phyloP scores from a whole-genome alignment of 768 basidiomycete species.

The Suillus subaureus region DNA sequence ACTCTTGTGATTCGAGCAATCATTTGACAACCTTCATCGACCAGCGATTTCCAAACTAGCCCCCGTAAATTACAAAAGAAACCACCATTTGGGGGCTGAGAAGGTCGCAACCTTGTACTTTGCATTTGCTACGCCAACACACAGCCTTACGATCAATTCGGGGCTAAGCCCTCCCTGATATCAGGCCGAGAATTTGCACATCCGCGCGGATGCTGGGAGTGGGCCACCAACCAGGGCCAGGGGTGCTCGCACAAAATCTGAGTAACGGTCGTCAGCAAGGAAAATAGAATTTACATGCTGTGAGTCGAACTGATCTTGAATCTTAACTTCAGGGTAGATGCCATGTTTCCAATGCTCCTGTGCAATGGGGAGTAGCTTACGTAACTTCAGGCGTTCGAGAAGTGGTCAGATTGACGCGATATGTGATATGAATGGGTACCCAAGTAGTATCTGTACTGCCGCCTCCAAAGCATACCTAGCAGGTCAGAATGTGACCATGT shows the following conservation, averaged over 20 bases:
- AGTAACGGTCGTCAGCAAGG: too few species aligned
- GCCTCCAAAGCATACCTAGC: background rate
- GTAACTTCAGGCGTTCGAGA: background rate
- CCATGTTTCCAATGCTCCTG: background rate
- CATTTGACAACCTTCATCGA: background rate
- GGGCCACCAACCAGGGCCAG: background rate
- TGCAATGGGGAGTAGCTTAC: background rate
- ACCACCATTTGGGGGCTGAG: background rate
- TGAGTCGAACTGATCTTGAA: background rate
- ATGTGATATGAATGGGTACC: background rate
- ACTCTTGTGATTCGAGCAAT: background rate
- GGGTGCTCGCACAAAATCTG: too few species aligned
- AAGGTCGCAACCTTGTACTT: conserved; percentile 67
- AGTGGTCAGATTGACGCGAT: background rate
- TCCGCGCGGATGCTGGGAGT: background rate
- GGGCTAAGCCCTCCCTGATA: conserved; percentile 20
- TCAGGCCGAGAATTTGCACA: background rate
- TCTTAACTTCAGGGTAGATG: background rate
- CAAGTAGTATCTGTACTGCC: background rate
- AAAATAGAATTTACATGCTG: background rate
- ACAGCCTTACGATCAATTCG: conserved; percentile 76
- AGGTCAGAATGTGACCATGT: background rate
- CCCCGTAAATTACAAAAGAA: background rate
- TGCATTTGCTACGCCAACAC: conserved; percentile 76
- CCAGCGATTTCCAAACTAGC: background rate